These are phyloP conservation scores for Leucosporidium scottii DNA, from an alignment of 768 basidiomycete genomes.

Conservation along the genomic window DNA sequence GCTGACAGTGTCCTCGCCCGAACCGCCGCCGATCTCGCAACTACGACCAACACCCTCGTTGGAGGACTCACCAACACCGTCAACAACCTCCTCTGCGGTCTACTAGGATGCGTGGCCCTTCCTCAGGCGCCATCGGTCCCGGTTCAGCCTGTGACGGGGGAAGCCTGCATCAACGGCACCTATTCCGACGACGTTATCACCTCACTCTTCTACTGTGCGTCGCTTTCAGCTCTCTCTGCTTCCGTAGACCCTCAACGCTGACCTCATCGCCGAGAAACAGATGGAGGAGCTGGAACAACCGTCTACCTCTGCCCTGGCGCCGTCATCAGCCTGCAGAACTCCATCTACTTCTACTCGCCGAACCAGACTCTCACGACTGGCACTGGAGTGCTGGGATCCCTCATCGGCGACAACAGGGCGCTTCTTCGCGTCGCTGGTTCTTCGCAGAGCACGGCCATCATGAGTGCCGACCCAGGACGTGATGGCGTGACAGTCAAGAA, in stretches of 20 bases:
- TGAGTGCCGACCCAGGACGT: background rate
- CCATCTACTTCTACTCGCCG: conserved; percentile 11
- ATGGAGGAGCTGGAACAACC: conserved; percentile 1
- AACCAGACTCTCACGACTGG: conserved; percentile 19
- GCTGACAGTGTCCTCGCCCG: background rate
- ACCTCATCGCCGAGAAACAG: too few relatives aligned
- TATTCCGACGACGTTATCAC: conserved; percentile 8
- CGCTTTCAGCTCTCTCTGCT: background rate
- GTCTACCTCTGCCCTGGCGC: conserved; percentile 18
- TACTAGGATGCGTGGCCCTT: background rate
- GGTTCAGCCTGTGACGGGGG: too few relatives aligned
- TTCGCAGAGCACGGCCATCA: conserved; percentile 9
- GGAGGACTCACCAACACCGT: too few relatives aligned
- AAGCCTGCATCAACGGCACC: background rate
- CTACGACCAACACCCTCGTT: too few relatives aligned
- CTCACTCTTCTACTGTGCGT: conserved; percentile 8
- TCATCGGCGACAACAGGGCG: background rate
- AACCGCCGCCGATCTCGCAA: too few relatives aligned
- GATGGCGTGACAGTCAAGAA: conserved; percentile 1
- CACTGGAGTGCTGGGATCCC: conserved; percentile 1
- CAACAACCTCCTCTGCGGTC: too few relatives aligned
- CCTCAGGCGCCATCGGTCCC: background rate
- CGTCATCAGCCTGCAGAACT: conserved; percentile 8
- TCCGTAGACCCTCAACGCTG: background rate
- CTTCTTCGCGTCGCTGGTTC: too few relatives aligned